Evolutionary conservation across 805 yeast genomes (phyloP), one percentile per base, ranked within the genome.

Genomic region (Candida takata): DNA sequence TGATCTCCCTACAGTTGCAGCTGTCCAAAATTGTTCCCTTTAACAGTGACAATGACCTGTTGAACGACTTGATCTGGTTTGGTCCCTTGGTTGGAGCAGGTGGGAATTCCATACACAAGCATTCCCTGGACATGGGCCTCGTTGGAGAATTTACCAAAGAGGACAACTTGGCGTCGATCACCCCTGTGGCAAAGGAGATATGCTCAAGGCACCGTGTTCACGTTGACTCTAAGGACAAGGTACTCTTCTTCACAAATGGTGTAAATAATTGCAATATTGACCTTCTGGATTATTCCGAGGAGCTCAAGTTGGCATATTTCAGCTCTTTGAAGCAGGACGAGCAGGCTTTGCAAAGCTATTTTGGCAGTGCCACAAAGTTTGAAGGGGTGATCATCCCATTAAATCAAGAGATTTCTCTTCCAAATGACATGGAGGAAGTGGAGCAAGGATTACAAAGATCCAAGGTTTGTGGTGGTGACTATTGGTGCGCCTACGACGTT

Each of bases 1-100:
- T 56, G 21, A 41, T 48, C 8, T 40, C 59, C 6, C 36, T 25
- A 16, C 42, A 35, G 13, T 44, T 47, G 39, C 51, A 28, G 27
- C 44, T 34, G 33, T 41, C 30, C 33, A 47, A 33, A 31, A 37
- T 19, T 32, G 38, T 29, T 31, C 23, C 23, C 7, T 41, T n/a
- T 44, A 51, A 23, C 11, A 29, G 30, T 37, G 57, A 39, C 43
- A 50, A 30, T 53, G 59, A 13, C 52, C 49, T 49, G 43, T 49
- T 35, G 12, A 12, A 28, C 2, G 64, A 62, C 33, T 42, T 54
- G 18, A 47, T 60, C 27, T 61, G 58, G 61, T 29, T 61, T 4
- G 64, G 64, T 10, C 61, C 50, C 19, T 40, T 44, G 6, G 23
- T 49, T 0, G 39, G 48, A 11, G 46, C 52, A 24, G 14, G 39